These are phyloP conservation scores for Psilocybe azurescens DNA, from an alignment of 768 basidiomycete species.

Conservation along the genomic window DNA sequence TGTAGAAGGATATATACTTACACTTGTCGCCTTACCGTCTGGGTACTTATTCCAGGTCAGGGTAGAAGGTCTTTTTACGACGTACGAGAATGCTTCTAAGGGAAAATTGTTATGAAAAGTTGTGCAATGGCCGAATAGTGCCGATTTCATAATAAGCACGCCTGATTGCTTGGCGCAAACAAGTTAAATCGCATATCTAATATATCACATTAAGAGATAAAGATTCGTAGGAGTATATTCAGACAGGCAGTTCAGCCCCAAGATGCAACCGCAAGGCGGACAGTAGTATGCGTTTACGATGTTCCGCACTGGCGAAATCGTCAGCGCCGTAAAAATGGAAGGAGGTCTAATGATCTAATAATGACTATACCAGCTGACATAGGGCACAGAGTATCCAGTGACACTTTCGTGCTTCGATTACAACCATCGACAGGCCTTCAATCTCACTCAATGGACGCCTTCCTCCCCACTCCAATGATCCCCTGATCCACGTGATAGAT, in stretches of 20 bases:
- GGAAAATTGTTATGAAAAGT: neutral
- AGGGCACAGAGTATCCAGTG: neutral
- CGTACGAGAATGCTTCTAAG: neutral
- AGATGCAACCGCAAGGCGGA: too few species aligned
- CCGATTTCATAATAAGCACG: neutral
- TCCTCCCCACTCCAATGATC: neutral
- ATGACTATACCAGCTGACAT: slow-evolving; percentile 8
- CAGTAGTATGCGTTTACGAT: too few species aligned
- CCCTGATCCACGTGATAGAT: neutral
- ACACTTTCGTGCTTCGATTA: slow-evolving; percentile 1
- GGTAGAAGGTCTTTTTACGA: neutral
- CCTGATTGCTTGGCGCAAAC: neutral
- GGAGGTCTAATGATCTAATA: neutral
- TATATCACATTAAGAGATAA: neutral
- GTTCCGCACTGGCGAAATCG: neutral
- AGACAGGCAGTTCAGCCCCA: neutral
- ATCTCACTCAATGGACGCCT: neutral
- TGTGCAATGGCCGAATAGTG: neutral
- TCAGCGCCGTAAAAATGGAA: neutral
- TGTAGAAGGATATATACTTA: slow-evolving; percentile 3
- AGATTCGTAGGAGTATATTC: neutral
- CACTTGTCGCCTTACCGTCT: neutral
- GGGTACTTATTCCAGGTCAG: neutral
- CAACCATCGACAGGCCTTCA: neutral
- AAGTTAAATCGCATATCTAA: neutral